Conservation (phyloP, 2,329 filamentous ascomycete genomes). For the Chaetothyriales sp. region DNA sequence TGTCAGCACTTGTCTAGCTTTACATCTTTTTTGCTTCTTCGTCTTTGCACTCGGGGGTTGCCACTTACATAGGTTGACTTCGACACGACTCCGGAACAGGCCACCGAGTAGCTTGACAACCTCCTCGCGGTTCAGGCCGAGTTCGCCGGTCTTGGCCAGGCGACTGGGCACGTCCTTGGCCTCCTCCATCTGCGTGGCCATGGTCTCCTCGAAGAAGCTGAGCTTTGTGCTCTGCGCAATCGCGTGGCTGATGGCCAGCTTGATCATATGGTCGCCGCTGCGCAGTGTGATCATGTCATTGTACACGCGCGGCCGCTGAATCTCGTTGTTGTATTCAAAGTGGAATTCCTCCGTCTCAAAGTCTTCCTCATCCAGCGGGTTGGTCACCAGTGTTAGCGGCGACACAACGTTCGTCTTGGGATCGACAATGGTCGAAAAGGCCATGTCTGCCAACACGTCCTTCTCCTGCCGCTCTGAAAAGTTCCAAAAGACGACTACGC, state of each 20-base stretch:
- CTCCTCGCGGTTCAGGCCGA: conserved; percentile 83
- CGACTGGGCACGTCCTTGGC: conserved; percentile 85
- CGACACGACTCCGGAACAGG: conserved; percentile 84
- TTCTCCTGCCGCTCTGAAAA: conserved; percentile 94
- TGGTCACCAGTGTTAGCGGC: conserved; percentile 53
- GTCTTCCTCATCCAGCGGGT: conserved; percentile 72
- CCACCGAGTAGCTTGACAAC: conserved; percentile 84
- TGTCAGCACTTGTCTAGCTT: neutral
- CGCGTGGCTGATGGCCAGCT: conserved; percentile 54
- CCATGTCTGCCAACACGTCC: conserved; percentile 85
- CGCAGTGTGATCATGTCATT: conserved; percentile 98
- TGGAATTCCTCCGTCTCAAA: conserved; percentile 98
- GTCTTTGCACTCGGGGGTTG: neutral
- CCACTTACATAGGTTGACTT: conserved; percentile 86
- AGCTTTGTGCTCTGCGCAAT: conserved; percentile 96
- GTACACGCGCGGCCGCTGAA: conserved; percentile 79
- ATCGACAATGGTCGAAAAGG: conserved; percentile 44
- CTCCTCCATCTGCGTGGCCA: conserved; percentile 85
- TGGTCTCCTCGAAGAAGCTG: conserved; percentile 88
- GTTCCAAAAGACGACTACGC: conserved; percentile 98
- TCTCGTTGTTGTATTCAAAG: conserved; percentile 84
- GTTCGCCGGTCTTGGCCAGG: conserved; percentile 72
- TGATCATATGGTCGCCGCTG: conserved; percentile 92
- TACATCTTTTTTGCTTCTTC: neutral
- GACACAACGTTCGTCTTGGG: conserved; percentile 21